Evolutionary conservation across 1,139 yeast species (phyloP), one percentile per base, ranked within the genome.

Genomic region (Yamadazyma oceani): DNA sequence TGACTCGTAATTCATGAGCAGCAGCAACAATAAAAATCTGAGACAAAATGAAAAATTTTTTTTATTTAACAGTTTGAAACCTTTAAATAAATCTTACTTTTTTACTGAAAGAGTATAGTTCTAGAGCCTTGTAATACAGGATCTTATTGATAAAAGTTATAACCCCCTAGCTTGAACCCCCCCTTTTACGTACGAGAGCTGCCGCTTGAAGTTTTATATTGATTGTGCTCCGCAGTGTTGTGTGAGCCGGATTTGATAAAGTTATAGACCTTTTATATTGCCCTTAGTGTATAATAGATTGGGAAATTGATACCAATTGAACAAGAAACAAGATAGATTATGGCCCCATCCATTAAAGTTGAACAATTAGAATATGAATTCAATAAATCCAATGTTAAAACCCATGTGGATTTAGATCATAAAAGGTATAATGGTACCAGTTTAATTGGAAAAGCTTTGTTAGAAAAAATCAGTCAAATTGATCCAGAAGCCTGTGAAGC

Each of bases 401-500:
- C 10, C 14, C 17, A 19, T 24, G 13, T 27, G 21, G 13, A 26
- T 11, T 13, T 17, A 9, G 10, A 19, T 23, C 24, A 14, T 7
- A 9, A 15, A 26, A 7, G 9, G 24, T 24, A 11, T 30, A 13
- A 24, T 22, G 29, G 27, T 14, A 12, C 2, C 11, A 21, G 10
- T 5, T 15, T 34, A 29, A 28, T 32, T 38, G 63, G 78, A 37
- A 68, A 66, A 15, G 75, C 81, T 2, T 56, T 82, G 42, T 48
- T 58, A 29, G 43, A 58, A n/a, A 74, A 71, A 36, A 64, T 80
- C 39, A 50, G 58, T 6, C 43, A 54, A 2, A 69, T 85, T 48
- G 81, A 85, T 58, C 69, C 69, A 47, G 80, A 77, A 39, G 62
- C 68, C 33, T 85, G 94, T 62, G 78, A 66, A 21, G 78, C 92